phyloP scores from a whole-genome alignment of 2,329 filamentous ascomycete genomes.

The Emergomyces africanus region DNA sequence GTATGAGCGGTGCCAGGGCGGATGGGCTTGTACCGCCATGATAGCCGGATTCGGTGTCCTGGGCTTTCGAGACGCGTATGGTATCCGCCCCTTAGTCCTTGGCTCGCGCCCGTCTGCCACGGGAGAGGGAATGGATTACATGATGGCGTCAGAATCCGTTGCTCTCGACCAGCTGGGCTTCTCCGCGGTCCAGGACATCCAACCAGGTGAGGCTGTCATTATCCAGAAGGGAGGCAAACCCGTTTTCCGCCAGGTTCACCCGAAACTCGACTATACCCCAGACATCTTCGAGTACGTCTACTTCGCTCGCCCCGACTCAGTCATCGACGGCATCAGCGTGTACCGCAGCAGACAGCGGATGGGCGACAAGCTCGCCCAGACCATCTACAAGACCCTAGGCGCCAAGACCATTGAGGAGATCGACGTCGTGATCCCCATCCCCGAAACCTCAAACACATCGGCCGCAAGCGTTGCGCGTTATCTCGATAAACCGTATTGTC shows the following conservation, averaged over 20 bases:
- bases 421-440: conserved; percentile 69
- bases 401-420: conserved; percentile 60
- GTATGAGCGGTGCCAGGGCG: conserved; percentile 61
- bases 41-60: conserved; percentile 69
- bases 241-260: conserved; percentile 61
- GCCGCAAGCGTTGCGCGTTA: conserved; percentile 63
- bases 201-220: conserved; percentile 75
- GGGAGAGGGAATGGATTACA: conserved; percentile 61
- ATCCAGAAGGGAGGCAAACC: conserved; percentile 65
- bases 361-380: conserved; percentile 68
- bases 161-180: conserved; percentile 74
- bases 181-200: conserved; percentile 59
- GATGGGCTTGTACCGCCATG: conserved; percentile 72
- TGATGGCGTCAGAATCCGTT: conserved; percentile 82
- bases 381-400: conserved; percentile 54
- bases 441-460: conserved; percentile 70
- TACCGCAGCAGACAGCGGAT: conserved; percentile 75
- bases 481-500: conserved; percentile 63
- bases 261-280: conserved; percentile 58
- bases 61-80: conserved; percentile 66
- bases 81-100: conserved; percentile 70
- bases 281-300: conserved; percentile 87
- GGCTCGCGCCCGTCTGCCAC: conserved; percentile 59
- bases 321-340: conserved; percentile 80
- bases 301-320: conserved; percentile 67